Percentiles rank a stretch among this genome's conserved stretches.
Evolutionary conservation across 2,329 filamentous ascomycete species (phyloP).

Genomic region (Orbilia oligospora): DNA sequence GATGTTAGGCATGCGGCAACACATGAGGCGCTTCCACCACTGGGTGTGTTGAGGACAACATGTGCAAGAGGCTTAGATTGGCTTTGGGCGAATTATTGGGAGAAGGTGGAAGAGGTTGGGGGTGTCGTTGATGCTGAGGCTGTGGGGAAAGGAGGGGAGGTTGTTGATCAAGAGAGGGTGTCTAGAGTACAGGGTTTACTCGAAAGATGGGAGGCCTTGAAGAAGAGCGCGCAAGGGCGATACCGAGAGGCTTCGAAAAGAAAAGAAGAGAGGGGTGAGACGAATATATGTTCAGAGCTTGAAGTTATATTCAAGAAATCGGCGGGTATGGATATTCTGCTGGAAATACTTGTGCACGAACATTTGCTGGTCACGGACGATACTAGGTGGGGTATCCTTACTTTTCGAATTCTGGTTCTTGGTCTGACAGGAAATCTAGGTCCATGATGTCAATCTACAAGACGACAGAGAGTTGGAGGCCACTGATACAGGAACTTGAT

Average conservation of each 20-base stretch:
- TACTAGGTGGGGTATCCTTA: constrained; percentile 25
- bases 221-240: constrained; percentile 29
- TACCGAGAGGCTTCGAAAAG: constrained; percentile 36
- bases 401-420: neutral
- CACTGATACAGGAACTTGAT: constrained; percentile 53
- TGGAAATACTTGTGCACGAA: constrained; percentile 56
- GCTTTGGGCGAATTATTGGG: constrained; percentile 94
- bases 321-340: constrained; percentile 19
- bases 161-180: constrained; percentile 44
- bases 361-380: constrained; percentile 55
- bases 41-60: constrained; percentile 79
- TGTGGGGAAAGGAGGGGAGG: constrained; percentile 21
- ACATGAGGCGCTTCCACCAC: constrained; percentile 85
- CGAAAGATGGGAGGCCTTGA: constrained; percentile 39
- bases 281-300: constrained; percentile 40
- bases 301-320: constrained; percentile 44
- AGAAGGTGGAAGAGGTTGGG: constrained; percentile 61
- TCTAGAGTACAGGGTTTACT: constrained; percentile 45
- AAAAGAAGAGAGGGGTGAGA: constrained; percentile 47
- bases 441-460: constrained; percentile 58
- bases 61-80: constrained; percentile 80
- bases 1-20: constrained; percentile 91
- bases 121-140: constrained; percentile 40
- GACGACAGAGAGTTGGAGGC: constrained; percentile 49
- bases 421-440: constrained; percentile 14